Evolutionary conservation across 345 rosid genomes (phyloP).

Genomic region (Populus alba): DNA sequence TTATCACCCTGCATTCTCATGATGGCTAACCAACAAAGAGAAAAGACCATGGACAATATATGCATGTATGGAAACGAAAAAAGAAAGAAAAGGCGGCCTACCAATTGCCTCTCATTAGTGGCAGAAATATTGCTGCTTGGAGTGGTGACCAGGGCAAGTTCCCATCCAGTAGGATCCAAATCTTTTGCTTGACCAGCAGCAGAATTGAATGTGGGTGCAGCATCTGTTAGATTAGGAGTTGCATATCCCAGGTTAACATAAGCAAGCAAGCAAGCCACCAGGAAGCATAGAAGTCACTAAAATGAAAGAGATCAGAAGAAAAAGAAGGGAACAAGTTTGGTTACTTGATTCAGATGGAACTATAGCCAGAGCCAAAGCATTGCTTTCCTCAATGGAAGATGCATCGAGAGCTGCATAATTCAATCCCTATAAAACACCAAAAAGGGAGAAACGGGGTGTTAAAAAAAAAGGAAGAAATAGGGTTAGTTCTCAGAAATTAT

Average conservation of each 20-base stretch:
- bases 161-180: conserved; percentile 95
- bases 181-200: conserved; percentile 51
- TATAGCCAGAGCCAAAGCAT: conserved; percentile 92
- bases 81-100: conserved; percentile 26
- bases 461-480: not conserved
- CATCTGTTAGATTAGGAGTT: conserved; percentile 32
- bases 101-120: conserved; percentile 80
- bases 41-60: not conserved
- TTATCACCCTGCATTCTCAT: not conserved
- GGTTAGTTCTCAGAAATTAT: not conserved
- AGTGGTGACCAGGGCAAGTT: conserved; percentile 78
- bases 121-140: conserved; percentile 76
- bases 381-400: conserved; percentile 74
- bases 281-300: not conserved
- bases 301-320: not conserved
- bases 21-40: conserved; percentile 2
- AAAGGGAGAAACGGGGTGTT: not conserved
- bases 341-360: conserved; percentile 64
- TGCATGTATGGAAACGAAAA: not conserved
- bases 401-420: conserved; percentile 49
- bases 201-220: conserved; percentile 48
- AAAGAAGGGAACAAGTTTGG: not conserved
- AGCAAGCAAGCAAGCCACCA: not conserved
- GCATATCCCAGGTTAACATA: not conserved
- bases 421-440: conserved; percentile 56